phyloP scores from a whole-genome alignment of 805 yeast genomes.

The Saccharomyces eubayanus region DNA sequence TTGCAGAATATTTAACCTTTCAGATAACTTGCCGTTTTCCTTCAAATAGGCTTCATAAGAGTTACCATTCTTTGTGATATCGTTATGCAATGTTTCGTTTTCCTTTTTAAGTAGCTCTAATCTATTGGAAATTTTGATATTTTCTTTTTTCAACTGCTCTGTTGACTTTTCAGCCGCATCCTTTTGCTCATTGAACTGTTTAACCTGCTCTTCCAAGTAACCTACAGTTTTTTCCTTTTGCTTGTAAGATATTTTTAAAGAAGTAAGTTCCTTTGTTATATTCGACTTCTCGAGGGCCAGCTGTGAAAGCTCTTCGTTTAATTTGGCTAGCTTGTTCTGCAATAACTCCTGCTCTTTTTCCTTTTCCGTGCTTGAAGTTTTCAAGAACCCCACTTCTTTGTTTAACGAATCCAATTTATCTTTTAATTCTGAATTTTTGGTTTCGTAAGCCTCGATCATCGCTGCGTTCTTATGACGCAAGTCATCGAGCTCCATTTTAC shows the following conservation, averaged over 20 bases:
- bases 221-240: slow-evolving; percentile 34
- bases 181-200: slow-evolving; percentile 29
- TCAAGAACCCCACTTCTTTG: slow-evolving; percentile 17
- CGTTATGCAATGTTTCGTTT: slow-evolving; percentile 30
- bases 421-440: slow-evolving; percentile 8
- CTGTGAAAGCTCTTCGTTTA: slow-evolving; percentile 10
- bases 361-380: slow-evolving; percentile 12
- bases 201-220: slow-evolving; percentile 36
- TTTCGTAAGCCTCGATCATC: slow-evolving; percentile 16
- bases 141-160: slow-evolving; percentile 28
- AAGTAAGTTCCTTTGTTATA: slow-evolving; percentile 12
- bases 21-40: slow-evolving; percentile 37
- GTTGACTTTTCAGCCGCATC: slow-evolving; percentile 23
- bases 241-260: slow-evolving; percentile 18
- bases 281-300: slow-evolving; percentile 13
- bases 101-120: slow-evolving; percentile 32
- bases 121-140: slow-evolving; percentile 25
- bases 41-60: slow-evolving; percentile 30
- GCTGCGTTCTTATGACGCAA: slow-evolving; percentile 33
- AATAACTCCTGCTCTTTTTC: slow-evolving; percentile 15
- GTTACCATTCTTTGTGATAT: slow-evolving; percentile 34
- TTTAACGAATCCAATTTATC: slow-evolving; percentile 15
- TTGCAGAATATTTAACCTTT: slow-evolving; percentile 33
- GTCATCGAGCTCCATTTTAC: slow-evolving; percentile 21
- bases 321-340: slow-evolving; percentile 7